Conservation (phyloP, 345 rosid genomes). For the Hirschfeldia incana region DNA sequence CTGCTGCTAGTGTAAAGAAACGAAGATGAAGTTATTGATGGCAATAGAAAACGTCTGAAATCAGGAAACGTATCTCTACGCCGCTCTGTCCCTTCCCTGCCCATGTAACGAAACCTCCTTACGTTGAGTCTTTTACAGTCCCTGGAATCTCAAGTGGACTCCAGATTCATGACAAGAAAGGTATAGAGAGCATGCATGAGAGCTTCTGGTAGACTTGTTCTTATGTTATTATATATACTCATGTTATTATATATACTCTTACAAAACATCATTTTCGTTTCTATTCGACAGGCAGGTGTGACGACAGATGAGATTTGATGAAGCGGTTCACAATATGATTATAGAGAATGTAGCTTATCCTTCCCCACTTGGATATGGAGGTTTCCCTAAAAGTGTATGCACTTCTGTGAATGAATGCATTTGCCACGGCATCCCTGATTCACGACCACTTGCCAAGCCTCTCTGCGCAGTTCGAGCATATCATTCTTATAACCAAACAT, state of each 20-base stretch:
- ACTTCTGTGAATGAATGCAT: slow-evolving; percentile 89
- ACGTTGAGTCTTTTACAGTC: slow-evolving; percentile 46
- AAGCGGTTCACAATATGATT: slow-evolving; percentile 90
- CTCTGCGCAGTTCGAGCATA: slow-evolving; percentile 94
- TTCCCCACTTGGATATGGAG: slow-evolving; percentile 95
- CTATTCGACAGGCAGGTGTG: slow-evolving; percentile 34
- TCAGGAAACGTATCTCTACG: slow-evolving; percentile 79
- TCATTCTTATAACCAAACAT: slow-evolving; percentile 71
- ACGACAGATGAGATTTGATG: slow-evolving; percentile 87
- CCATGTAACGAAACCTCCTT: slow-evolving; percentile 66
- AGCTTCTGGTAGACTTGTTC: no score
- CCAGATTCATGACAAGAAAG: slow-evolving; percentile 55
- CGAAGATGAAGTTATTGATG: slow-evolving; percentile 48
- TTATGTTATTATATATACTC: no score
- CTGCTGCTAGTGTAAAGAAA: slow-evolving; percentile 37
- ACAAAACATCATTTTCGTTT: no score
- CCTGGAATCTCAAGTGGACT: slow-evolving; percentile 78
- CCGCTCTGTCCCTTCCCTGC: slow-evolving; percentile 74
- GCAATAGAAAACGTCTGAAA: slow-evolving; percentile 54
- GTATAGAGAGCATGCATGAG: slow-evolving; percentile 54
- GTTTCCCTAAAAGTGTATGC: slow-evolving; percentile 97
- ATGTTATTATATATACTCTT: no score
- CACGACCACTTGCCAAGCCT: slow-evolving; percentile 73
- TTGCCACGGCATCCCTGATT: slow-evolving; percentile 51
- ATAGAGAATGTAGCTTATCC: slow-evolving; percentile 96